Evolutionary conservation across 768 basidiomycete genomes (phyloP).

Genomic region (Lactifluus rugatus): DNA sequence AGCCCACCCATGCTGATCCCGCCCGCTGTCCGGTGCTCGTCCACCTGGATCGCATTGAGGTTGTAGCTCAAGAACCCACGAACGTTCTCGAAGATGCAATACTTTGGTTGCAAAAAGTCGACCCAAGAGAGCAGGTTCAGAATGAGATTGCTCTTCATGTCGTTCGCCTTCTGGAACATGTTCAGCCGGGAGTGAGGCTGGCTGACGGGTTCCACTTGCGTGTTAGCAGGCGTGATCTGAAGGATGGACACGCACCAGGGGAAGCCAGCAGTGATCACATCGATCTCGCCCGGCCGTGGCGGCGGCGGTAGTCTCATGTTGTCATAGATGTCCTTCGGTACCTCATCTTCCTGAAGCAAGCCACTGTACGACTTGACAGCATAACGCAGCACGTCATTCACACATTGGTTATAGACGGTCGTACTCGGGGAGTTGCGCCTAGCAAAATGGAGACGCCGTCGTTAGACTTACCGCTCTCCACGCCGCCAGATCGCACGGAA

Average conservation of each 20-base stretch:
- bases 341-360: constrained; percentile 22
- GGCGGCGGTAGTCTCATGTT: constrained; percentile 34
- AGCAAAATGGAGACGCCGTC: background rate
- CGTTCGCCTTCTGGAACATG: constrained; percentile 58
- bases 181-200: constrained; percentile 69
- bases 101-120: constrained; percentile 33
- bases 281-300: constrained; percentile 43
- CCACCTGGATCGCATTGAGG: constrained; percentile 31
- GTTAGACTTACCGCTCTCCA: background rate
- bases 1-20: constrained; percentile 67
- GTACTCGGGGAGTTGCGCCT: constrained; percentile 46
- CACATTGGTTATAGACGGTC: constrained; percentile 60
- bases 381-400: constrained; percentile 51
- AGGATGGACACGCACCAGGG: constrained; percentile 45
- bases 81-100: constrained; percentile 42
- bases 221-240: background rate
- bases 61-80: constrained; percentile 35
- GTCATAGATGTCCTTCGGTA: constrained; percentile 34
- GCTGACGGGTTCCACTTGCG: constrained; percentile 28
- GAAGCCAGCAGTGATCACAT: constrained; percentile 60
- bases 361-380: constrained; percentile 43
- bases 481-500: background rate
- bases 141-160: constrained; percentile 59
- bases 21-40: constrained; percentile 41
- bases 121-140: constrained; percentile 44